Base-by-base conservation (phyloP, 805 yeast genomes). In the Saturnispora gosingensis region DNA sequence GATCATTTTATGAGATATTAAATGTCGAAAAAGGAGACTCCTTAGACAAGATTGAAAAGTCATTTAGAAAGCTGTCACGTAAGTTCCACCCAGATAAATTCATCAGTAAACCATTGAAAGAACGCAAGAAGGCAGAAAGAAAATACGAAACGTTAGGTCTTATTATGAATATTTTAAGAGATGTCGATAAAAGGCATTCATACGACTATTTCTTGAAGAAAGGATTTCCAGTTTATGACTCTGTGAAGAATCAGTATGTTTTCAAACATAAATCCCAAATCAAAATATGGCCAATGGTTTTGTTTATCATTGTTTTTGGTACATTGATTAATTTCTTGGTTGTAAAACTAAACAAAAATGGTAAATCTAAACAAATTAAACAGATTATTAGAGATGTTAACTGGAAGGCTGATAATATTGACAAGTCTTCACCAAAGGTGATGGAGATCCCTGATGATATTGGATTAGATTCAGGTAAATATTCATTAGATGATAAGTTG, bases 41-140 rank as follows among this genome's bases (percentile, higher is more conserved):
- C 0, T 61, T 69, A 39, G 77, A 78, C 38, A 82, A 82, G 54
- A 79, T 85, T 48, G 72, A 72, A 50, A 80, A 77, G 57, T 84
- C 85, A 22, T 84, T 85, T 69, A 81, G 87, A 62, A 83, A 80
- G 59, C 63, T 83, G 32, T 82, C 96, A 2, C 73, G 84, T 49
- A 73, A 72, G 55, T 73, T 85, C 58, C 99, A 91, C 63, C 99
- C 99, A 0, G 99, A 91, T 67, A 89, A 91, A 66, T 66, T 68
- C 30, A n/a, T 53, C 9, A 39, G n/a, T 18, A 69, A 66, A 47
- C 69, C 69, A 44, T 66, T 63, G 51, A 73, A 72, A 51, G 74
- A 70, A 43, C 72, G 68, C 53, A 78, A 78, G 56, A 63, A 67
- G 22, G 85, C 84, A 5, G 82, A 77, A 55, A 85, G 81, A 58